phyloP scores from a whole-genome alignment of 345 rosid genomes.

The Eucalyptus curtisii region DNA sequence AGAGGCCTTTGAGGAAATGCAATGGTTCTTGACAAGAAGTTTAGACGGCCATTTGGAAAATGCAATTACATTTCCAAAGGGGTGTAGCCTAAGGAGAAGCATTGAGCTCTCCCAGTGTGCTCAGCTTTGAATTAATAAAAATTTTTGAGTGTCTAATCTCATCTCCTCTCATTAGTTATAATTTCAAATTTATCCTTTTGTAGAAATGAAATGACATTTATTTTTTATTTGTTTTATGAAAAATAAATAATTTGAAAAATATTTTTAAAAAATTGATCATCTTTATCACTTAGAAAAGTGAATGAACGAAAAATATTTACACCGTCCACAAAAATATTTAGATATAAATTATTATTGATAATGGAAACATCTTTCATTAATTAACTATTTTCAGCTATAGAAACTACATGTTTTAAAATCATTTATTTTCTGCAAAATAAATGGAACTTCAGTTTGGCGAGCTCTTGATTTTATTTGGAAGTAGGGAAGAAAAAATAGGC shows the following conservation, averaged over 20 bases:
- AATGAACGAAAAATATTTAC: too few relatives aligned
- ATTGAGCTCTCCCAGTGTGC: background rate
- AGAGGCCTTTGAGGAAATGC: background rate
- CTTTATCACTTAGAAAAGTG: background rate
- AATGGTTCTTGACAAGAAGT: background rate
- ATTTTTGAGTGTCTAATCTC: background rate
- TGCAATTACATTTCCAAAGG: background rate
- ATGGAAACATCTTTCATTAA: too few relatives aligned
- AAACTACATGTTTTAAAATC: too few relatives aligned
- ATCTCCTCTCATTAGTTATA: background rate
- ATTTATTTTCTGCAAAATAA: too few relatives aligned
- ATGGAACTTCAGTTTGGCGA: background rate
- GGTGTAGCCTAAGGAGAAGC: background rate
- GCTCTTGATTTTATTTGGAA: background rate
- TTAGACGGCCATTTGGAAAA: background rate
- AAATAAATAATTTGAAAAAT: too few relatives aligned
- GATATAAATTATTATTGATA: too few relatives aligned
- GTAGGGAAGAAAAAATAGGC: background rate
- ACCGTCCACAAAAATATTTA: accelerated
- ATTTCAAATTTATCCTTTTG: background rate
- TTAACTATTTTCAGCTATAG: too few relatives aligned
- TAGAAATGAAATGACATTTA: too few relatives aligned
- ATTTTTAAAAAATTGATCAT: too few relatives aligned
- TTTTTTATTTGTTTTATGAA: too few relatives aligned
- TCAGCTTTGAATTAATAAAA: background rate